Percentiles rank a stretch among this genome's conserved stretches.
Evolutionary conservation across 345 rosid genomes (phyloP).

Genomic region (Kernera saxatilis): DNA sequence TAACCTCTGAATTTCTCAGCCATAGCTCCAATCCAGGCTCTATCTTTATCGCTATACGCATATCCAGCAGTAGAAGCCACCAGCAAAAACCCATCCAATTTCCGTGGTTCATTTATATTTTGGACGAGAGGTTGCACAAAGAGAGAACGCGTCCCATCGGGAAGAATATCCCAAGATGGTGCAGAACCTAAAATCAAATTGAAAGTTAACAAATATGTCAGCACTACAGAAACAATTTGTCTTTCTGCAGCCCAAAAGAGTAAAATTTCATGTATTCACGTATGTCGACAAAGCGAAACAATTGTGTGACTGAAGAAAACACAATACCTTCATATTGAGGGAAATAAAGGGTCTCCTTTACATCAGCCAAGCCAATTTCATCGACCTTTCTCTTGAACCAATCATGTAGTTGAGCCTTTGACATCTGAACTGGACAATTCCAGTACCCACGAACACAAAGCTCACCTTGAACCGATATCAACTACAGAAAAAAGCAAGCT

Average conservation of each 20-base stretch:
- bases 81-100: conserved; percentile 51
- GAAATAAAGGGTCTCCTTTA: conserved; percentile 65
- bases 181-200: conserved; percentile 47
- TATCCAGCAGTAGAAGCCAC: conserved; percentile 69
- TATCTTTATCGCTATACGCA: conserved; percentile 75
- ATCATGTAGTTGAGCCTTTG: conserved; percentile 41
- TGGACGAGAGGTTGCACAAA: conserved; percentile 54
- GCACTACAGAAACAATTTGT: background rate
- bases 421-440: conserved; percentile 47
- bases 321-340: conserved; percentile 58
- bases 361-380: conserved; percentile 54
- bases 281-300: background rate
- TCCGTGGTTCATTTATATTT: conserved; percentile 22
- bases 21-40: conserved; percentile 78
- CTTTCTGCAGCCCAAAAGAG: background rate
- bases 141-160: conserved; percentile 59
- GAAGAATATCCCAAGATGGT: conserved; percentile 51
- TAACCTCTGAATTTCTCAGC: conserved; percentile 64
- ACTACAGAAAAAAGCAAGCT: conserved; percentile 28
- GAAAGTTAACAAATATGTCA: background rate
- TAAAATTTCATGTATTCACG: background rate
- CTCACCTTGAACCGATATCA: conserved; percentile 51
- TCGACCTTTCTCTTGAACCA: conserved; percentile 60
- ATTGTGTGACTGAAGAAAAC: background rate
- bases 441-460: conserved; percentile 90